Evolutionary conservation across 2,329 filamentous ascomycete species (phyloP).

Genomic region (Fusarium chaquense): DNA sequence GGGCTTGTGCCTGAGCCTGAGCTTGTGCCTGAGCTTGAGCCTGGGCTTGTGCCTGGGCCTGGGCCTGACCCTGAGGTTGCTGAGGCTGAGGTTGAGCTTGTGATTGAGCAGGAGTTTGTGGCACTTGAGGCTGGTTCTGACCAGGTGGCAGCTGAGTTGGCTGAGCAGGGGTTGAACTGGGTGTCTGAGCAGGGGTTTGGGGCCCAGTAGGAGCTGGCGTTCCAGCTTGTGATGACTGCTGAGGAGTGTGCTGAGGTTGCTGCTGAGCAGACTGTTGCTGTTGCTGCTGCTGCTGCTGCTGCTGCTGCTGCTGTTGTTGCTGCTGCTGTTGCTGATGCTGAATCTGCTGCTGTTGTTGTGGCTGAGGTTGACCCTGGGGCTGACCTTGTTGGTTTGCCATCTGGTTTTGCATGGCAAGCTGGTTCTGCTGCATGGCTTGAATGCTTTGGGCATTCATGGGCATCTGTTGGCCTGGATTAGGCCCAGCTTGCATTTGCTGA

Average conservation of each 20-base stretch:
- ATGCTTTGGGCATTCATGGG: slow-evolving; percentile 63
- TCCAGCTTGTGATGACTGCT: slow-evolving; percentile 57
- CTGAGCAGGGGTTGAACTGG: slow-evolving; percentile 55
- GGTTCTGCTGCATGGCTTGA: slow-evolving; percentile 59
- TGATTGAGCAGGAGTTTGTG: slow-evolving; percentile 53
- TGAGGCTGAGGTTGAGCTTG: slow-evolving; percentile 53
- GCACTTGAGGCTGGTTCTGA: slow-evolving; percentile 53
- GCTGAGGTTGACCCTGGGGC: slow-evolving; percentile 46
- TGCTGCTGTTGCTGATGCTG: neutral
- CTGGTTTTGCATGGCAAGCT: slow-evolving; percentile 52
- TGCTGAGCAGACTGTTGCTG: slow-evolving; percentile 58
- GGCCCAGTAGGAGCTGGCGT: slow-evolving; percentile 59
- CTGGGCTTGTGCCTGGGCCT: slow-evolving; percentile 52
- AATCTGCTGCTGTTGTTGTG: slow-evolving; percentile 46
- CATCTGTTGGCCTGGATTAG: slow-evolving; percentile 61
- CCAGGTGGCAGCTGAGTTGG: slow-evolving; percentile 48
- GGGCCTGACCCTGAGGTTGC: slow-evolving; percentile 53
- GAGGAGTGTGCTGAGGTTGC: slow-evolving; percentile 61
- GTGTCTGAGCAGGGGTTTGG: slow-evolving; percentile 62
- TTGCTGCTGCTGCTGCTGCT: slow-evolving; percentile 41
- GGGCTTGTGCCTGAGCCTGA: slow-evolving; percentile 51
- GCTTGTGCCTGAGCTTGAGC: slow-evolving; percentile 47
- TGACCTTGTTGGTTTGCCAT: slow-evolving; percentile 50
- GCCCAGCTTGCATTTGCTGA: slow-evolving; percentile 56
- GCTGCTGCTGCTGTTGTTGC: slow-evolving; percentile 10